Base-by-base conservation (phyloP, 768 basidiomycete genomes). In the Dendrothele bispora region DNA sequence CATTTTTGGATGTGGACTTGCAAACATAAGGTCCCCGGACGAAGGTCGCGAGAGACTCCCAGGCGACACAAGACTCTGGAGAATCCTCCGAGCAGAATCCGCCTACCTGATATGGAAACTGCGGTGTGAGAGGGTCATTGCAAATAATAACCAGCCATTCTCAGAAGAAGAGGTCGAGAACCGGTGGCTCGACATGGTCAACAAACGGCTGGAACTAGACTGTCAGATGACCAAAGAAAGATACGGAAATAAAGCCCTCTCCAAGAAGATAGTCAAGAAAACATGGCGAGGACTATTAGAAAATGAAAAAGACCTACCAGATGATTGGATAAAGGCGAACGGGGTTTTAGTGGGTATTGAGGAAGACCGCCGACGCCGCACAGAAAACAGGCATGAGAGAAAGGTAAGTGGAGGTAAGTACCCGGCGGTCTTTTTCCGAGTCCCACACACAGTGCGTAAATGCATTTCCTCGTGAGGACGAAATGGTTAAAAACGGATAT, bases 271-370 rank as follows among this genome's bases (percentile, higher is more conserved):
- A 1, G 61, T 64, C 0, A 27, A 52, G 15, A 38, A 41, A 2
- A 66, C 65, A 4, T 63, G 62, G 63, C 46, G 32, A 25, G 36
- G 36, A 2, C 37, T 52, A 4, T 54, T 66, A 1, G 14, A 21
- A 6, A 37, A 64, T 21, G 54, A 54, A 50, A 24, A 29, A 7
- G 12, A 22, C 15, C 29, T 55, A 20, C 53, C 50, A 12, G 20
- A 51, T 0, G 51, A 64, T 34, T 63, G 63, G 63, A 36, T 55
- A 0, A 51, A 4, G 18, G 43, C 18, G 34, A 38, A 39, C 43
- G 59, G 60, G 61, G 62, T 62, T 65, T 63, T 66, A 65, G 65
- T 67, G 62, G 64, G 65, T 65, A 61, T 61, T 28, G n/a, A 20
- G n/a, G 21, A 7, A n/a, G 42, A 30, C 11, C 10, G 18, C 8